Base-by-base conservation (phyloP, 768 basidiomycete genomes). In the Phylloporus scabripes region DNA sequence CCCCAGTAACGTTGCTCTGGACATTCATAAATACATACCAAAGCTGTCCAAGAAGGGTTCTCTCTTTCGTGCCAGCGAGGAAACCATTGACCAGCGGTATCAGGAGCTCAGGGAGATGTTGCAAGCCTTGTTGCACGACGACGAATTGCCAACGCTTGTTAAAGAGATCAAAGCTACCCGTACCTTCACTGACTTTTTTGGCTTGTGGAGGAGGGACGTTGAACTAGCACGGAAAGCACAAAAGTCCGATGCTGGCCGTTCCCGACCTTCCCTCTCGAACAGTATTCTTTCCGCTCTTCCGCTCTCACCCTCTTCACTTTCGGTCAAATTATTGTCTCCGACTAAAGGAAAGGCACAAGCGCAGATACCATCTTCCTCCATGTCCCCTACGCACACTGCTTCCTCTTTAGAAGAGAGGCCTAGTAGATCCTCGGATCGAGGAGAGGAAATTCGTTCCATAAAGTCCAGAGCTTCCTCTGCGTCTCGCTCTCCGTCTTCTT, bases 171-270 rank as follows among this genome's bases (percentile, higher is more conserved):
- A 85, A 33, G 70, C 70, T 15, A 77, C 76, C 23, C 72, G 70
- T 29, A 62, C 74, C 24, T 76, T 87, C 43, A 79, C 79, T 3
- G 83, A 90, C 61, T 92, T 91, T 66, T 92, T 92, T 59, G 84
- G 79, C 12, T 75, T 78, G 54, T 91, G 89, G 89, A 72, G 82
- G 52, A 69, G 82, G 33, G 89, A 92, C 63, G 65, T 77, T 51
- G 87, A 90, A 46, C 68, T 79, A 17, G 72, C 72, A 23, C 71
- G 73, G 52, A 81, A 76, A 59, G 37, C n/a, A 48, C 62, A 45
- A 51, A 56, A 49, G 40, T 23, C 54, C 33, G 59, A 55, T 17
- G 20, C 59, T 21, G 55, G 54, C 38, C 63, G 59, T 42, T 56
- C 68, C 17, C 73, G 74, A 51, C 62, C 60, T 15, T 82, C 82